A percentile compares a stretch with the other conserved stretches of the same genome.
Conservation (phyloP, 2,329 filamentous ascomycete genomes). For the Conoideocrella luteorostrata region DNA sequence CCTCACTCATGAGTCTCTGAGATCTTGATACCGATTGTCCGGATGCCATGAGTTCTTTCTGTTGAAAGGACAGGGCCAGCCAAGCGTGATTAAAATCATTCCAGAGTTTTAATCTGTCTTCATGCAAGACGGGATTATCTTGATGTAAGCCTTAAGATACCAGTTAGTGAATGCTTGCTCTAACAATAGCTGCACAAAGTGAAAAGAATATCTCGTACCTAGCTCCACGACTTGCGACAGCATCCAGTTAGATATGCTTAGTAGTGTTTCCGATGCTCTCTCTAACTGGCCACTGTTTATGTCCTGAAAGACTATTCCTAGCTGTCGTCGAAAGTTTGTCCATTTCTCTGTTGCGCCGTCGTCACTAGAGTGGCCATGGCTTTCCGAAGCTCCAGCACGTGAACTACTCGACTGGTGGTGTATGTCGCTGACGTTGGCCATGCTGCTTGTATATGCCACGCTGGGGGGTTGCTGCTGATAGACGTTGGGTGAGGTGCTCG, state of each 20-base stretch:
- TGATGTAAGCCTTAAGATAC: conserved; percentile 59
- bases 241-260: conserved; percentile 50
- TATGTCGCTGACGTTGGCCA: conserved; percentile 42
- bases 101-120: conserved; percentile 79
- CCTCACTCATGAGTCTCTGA: conserved; percentile 60
- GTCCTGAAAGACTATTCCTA: conserved; percentile 64
- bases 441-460: conserved; percentile 43
- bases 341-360: conserved; percentile 62
- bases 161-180: too few relatives aligned
- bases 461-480: conserved; percentile 61
- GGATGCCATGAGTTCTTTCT: conserved; percentile 66
- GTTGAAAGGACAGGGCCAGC: conserved; percentile 75
- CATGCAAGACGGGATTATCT: conserved; percentile 71
- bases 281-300: conserved; percentile 50
- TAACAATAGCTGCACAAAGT: too few relatives aligned
- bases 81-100: conserved; percentile 91
- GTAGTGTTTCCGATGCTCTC: conserved; percentile 44
- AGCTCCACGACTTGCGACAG: conserved; percentile 48
- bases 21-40: conserved; percentile 50
- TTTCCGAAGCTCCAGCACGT: conserved; percentile 39
- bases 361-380: conserved; percentile 51
- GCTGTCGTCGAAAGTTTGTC: conserved; percentile 54
- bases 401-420: conserved; percentile 19
- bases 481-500: conserved; percentile 48
- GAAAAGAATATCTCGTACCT: conserved; percentile 46